These are phyloP conservation scores for Diophrys sp. DNA, from an alignment of 73 alveolate genomes.

Conservation along the genomic window DNA sequence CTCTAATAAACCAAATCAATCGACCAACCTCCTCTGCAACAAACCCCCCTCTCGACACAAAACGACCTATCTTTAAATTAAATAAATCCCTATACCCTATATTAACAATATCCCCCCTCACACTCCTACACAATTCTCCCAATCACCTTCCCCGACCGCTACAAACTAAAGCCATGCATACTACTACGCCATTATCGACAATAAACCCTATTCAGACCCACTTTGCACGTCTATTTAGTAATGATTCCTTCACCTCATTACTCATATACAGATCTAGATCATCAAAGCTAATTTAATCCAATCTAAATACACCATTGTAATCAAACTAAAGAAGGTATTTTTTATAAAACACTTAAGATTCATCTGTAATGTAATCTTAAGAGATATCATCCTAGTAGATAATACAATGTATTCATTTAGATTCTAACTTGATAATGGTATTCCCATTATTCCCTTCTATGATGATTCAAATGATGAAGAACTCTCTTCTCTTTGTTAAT, in stretches of 20 bases:
- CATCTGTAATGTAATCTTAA: constrained; percentile 73
- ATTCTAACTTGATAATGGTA: constrained; percentile 81
- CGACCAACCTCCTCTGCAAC: constrained; percentile 21
- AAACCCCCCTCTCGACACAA: constrained; percentile 38
- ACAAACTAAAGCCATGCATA: constrained; percentile 81
- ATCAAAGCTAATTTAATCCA: constrained; percentile 80
- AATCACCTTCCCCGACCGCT: too few species aligned
- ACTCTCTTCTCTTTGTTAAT: constrained; percentile 63
- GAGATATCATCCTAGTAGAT: constrained; percentile 86
- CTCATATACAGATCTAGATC: constrained; percentile 93
- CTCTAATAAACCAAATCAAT: constrained; percentile 30
- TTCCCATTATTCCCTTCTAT: constrained; percentile 84
- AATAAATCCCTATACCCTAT: constrained; percentile 93
- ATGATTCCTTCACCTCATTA: constrained; percentile 91
- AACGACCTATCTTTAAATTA: constrained; percentile 79
- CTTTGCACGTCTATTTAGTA: constrained; percentile 74
- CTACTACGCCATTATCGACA: constrained; percentile 87
- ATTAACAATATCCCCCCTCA: constrained; percentile 59
- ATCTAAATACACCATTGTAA: constrained; percentile 85
- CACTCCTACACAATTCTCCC: constrained; percentile 52
- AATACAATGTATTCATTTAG: constrained; percentile 91
- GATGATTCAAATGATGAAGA: constrained; percentile 74
- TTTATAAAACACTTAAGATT: constrained; percentile 91
- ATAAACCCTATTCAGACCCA: constrained; percentile 76
- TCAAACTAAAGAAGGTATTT: constrained; percentile 77